Base-by-base conservation (phyloP, 116 monocot species). In the Trichopus zeylanicus region DNA sequence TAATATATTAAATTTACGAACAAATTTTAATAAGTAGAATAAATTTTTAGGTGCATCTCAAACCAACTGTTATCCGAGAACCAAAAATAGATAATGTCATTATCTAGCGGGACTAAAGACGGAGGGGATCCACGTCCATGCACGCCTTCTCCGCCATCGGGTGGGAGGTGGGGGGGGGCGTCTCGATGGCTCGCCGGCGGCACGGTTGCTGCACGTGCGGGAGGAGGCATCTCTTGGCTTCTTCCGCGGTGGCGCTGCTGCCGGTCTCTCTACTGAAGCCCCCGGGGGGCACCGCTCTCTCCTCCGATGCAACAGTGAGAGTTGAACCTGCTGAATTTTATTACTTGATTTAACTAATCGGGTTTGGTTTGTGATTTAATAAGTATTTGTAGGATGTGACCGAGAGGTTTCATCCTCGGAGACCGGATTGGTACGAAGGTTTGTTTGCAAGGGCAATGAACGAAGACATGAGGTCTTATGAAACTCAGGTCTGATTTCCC, bases 371-470 rank as follows among this genome's bases (percentile, higher is more conserved):
- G 23, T 31, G 19, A 29, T 23, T 32, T 21, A 15, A 23, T 35
- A 22, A 29, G 52, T 42, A 0, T 31, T 16, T 38, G 33, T 23
- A 78, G 75, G 78, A 8, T 46, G 46, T 33, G 31, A 27, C 53
- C 7, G 65, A 77, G 59, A 65, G 28, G 66, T 31, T 68, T n/a
- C 76, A 70, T 55, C 66, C 79, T 13, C 20, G 47, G n/a, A 78
- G 77, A 60, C 72, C 79, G 47, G 90, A 81, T 42, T 91, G 71
- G 81, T 91, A 91, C 53, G 70, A 91, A 66, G 76, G 79, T 20
- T 46, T 85, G 1, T 91, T 60, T 49, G 90, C 90, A 2, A 28
- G 51, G 34, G 68, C 63, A 6, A 58, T 82, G 69, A 53, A 65
- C 6, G 26, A 70, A 63, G 63, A 73, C 20, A 91, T 79, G 85